A percentile compares a stretch with the other conserved stretches of the same genome.
phyloP scores from a whole-genome alignment of 371 early-diverging fungal species.

The Mortierella sp. region DNA sequence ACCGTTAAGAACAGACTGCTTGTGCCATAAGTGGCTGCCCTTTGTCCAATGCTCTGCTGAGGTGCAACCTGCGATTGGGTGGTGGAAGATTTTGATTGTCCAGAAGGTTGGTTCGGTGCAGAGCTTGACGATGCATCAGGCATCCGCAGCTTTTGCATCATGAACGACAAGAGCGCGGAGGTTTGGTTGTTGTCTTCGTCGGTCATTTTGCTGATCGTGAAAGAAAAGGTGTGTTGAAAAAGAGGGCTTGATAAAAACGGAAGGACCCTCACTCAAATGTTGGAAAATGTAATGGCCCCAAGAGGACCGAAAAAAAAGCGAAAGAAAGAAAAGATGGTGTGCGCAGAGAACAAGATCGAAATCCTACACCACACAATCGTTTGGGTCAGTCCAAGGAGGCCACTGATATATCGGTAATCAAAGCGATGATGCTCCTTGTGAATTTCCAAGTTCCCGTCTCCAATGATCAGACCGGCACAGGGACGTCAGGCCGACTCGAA shows the following conservation, averaged over 20 bases:
- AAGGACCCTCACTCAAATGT: not conserved
- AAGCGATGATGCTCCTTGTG: slow-evolving; percentile 25
- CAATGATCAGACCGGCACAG: slow-evolving; percentile 1
- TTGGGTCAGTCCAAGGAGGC: not conserved
- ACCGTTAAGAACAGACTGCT: slow-evolving; percentile 39
- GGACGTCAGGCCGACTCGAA: not conserved
- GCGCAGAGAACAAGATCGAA: slow-evolving; percentile 20
- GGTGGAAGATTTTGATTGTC: not conserved
- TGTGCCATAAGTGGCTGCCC: slow-evolving; percentile 6
- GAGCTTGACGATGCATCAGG: not conserved
- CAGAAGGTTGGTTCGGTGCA: not conserved
- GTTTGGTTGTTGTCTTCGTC: not conserved
- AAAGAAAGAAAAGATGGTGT: not conserved
- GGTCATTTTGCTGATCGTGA: not conserved
- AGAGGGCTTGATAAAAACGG: not conserved
- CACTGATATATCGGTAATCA: slow-evolving; percentile 25
- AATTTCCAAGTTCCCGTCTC: slow-evolving; percentile 3
- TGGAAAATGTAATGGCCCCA: not conserved
- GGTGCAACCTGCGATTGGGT: not conserved
- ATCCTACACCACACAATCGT: not conserved
- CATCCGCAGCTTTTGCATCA: slow-evolving; percentile 25
- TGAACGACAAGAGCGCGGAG: slow-evolving; percentile 18
- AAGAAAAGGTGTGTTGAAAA: not conserved
- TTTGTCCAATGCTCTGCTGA: not conserved
- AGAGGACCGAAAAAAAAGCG: not conserved